Percentiles rank a stretch among this genome's conserved stretches.
These are phyloP conservation scores for Postia placenta DNA, from an alignment of 768 basidiomycete genomes.

Conservation along the genomic window DNA sequence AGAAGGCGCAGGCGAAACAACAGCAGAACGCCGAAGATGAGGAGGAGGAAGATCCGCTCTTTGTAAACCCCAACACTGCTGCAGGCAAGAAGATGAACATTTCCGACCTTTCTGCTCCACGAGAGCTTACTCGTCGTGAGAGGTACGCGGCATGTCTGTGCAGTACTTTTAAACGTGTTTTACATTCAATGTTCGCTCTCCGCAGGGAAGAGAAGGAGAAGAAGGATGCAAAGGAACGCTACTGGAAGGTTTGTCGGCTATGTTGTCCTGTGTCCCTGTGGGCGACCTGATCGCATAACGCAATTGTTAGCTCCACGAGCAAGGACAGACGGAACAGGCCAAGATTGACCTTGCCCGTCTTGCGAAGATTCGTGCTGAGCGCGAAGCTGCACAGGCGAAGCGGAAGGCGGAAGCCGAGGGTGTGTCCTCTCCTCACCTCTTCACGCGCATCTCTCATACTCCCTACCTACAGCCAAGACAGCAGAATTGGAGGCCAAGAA, in stretches of 20 bases:
- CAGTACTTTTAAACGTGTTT: conserved; percentile 1
- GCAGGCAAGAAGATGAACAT: conserved; percentile 71
- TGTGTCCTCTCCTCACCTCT: conserved; percentile 21
- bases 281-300: background rate
- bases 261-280: background rate
- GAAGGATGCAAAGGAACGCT: conserved; percentile 79
- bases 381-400: conserved; percentile 83
- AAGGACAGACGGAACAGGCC: conserved; percentile 89
- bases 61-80: conserved; percentile 72
- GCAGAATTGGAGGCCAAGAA: conserved; percentile 59
- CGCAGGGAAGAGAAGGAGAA: conserved; percentile 87
- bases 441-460: background rate
- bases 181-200: background rate
- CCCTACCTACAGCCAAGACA: conserved; percentile 45
- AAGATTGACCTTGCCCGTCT: conserved; percentile 85
- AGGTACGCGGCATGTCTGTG: conserved; percentile 27
- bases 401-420: conserved; percentile 87
- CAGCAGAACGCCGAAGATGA: conserved; percentile 33
- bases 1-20: conserved; percentile 43
- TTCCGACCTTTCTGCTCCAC: conserved; percentile 60
- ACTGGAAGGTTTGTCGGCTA: conserved; percentile 71
- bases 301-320: conserved; percentile 48
- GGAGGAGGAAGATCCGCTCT: conserved; percentile 56
- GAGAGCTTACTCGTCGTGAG: conserved; percentile 59
- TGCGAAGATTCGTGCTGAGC: conserved; percentile 78